Base-by-base conservation (phyloP, 768 basidiomycete species). In the Lactarius psammicola region DNA sequence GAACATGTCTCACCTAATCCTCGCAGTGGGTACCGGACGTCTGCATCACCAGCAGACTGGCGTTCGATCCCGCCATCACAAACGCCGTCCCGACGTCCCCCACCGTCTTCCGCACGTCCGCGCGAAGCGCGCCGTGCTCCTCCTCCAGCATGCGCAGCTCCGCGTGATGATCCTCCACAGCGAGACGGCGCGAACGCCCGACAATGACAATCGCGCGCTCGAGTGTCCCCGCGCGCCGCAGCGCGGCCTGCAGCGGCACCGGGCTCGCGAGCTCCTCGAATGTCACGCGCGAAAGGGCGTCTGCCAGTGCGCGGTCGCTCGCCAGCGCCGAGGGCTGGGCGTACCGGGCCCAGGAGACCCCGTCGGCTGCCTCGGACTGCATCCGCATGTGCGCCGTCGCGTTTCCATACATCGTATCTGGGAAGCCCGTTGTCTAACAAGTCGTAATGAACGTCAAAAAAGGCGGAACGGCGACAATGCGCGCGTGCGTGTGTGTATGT, bases 351-450 rank as follows among this genome's bases (percentile, higher is more conserved):
- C 94, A 95, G 0, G 81, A 74, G 57, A 94, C 78, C 68, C 86
- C 85, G 73, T 98, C 95, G 0, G 94, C 94, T 0, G 89, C 92
- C 62, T 92, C 89, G 0, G 91, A 94, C 66, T 88, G 87, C 67
- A 96, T 71, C 6, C 82, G 82, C 28, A 81, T 85, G 68, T 89
- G 84, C 0, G 89, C 89, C 56, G 81, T 85, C 2, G 78, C 77
- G 55, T 83, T 80, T 0, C 84, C 87, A 67, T 94, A 92, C 13
- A 89, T 79, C 0, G 90, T 92, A 72, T 93, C 90, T 0, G 83
- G 83, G 70, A 85, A 80, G 2, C 76, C 82, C 7, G 78, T 72
- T 46, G 74, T 75, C n/a, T n/a, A n/a, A n/a, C n/a, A n/a, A n/a
- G n/a, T n/a, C n/a, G n/a, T n/a, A n/a, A n/a, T n/a, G n/a, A n/a